Base-by-base conservation (phyloP, 768 basidiomycete genomes). In the Candolleomyces aberdarensis region DNA sequence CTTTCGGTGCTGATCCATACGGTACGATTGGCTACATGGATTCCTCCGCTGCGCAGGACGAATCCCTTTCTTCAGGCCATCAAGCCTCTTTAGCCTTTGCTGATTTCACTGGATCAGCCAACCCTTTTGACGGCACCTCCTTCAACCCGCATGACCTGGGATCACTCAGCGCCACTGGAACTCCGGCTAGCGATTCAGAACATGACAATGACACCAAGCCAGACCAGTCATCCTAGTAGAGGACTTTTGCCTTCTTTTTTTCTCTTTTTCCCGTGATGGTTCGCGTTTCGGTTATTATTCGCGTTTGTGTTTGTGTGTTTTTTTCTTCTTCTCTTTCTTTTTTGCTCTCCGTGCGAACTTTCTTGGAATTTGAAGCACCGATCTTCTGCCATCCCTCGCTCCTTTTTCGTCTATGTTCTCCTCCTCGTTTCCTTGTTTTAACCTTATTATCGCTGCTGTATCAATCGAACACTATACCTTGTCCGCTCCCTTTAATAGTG, bases 11-110 rank as follows among this genome's bases (percentile, higher is more conserved):
- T 22, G 89, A 91, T 69, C 81, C 84, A 20, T 92, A 90, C 70
- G 82, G 83, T 57, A 78, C 87, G 40, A 76, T 92, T 69, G 83
- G 85, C 46, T 92, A 90, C 72, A 89, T 92, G 85, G 91, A 92
- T 72, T 79, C 88, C 52, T 74, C 86, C 31, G 78, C 83, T 44
- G 66, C 82, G 55, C 84, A 86, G 56, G 88, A 91, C 63, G 89
- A 91, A 64, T 73, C 83, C 44, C 76, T 89, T 62, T 77, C 73
- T 62, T 72, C 78, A 56, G 81, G 83, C 55, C 87, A 89, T 67
- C 79, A 83, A 69, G 74, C 85, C 41, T 85, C 85, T 26, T 78
- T 91, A 65, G 81, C 85, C 40, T 93, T 91, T 71, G 76, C 84
- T 58, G 91, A 93, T 72, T 93, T 83, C 65, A 68, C 86, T 41